phyloP scores from a whole-genome alignment of 2,329 filamentous ascomycete genomes.

The Stagonosporopsis tanaceti region DNA sequence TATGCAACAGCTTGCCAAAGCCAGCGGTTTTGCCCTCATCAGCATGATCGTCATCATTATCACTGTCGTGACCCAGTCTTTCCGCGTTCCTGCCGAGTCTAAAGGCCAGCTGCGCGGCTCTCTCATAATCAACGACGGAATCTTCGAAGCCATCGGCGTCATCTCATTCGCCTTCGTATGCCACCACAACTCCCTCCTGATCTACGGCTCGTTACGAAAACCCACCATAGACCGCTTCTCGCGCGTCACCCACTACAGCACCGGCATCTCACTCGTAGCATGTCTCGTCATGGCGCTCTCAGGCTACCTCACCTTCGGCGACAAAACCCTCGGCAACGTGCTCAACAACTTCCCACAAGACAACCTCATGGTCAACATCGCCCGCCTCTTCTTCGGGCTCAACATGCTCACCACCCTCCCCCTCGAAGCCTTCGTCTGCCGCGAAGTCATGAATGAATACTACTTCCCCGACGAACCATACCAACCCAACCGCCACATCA shows the following conservation, averaged over 20 bases:
- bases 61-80: conserved; percentile 85
- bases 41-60: conserved; percentile 92
- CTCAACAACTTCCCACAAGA: conserved; percentile 95
- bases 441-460: conserved; percentile 94
- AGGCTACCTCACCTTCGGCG: conserved; percentile 92
- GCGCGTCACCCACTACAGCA: conserved; percentile 92
- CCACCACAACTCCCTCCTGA: conserved; percentile 95
- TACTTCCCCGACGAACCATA: conserved; percentile 76
- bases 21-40: conserved; percentile 88
- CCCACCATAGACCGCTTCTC: conserved; percentile 96
- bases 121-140: conserved; percentile 81
- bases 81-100: conserved; percentile 73
- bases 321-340: conserved; percentile 91
- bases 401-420: conserved; percentile 99
- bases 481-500: conserved; percentile 82
- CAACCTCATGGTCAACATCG: conserved; percentile 93
- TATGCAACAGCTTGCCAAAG: conserved; percentile 80
- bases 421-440: conserved; percentile 95
- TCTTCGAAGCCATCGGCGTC: conserved; percentile 96
- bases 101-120: conserved; percentile 75
- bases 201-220: conserved; percentile 93
- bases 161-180: conserved; percentile 89
- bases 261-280: conserved; percentile 86
- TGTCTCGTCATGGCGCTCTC: conserved; percentile 87
- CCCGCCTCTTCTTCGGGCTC: conserved; percentile 91